Percentiles rank a stretch among this genome's conserved stretches.
These are phyloP conservation scores for Exophiala alcalophila DNA, from an alignment of 2,329 filamentous ascomycete genomes.

Conservation along the genomic window DNA sequence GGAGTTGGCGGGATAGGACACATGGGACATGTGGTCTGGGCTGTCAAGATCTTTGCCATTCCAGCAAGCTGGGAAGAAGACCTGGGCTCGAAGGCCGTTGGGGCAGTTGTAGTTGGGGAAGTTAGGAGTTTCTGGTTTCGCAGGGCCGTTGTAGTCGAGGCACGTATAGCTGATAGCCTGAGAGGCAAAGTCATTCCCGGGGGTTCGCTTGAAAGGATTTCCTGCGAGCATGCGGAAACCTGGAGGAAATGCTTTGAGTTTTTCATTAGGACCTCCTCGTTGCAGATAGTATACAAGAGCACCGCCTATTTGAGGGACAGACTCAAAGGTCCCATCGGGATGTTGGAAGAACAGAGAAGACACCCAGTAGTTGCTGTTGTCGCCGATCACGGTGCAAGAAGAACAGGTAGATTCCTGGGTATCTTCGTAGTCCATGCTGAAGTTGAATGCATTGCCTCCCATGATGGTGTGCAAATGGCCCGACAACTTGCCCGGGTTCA, in stretches of 20 bases:
- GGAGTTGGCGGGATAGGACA: conserved; percentile 37
- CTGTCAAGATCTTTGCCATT: conserved; percentile 37
- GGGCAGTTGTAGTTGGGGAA: conserved; percentile 71
- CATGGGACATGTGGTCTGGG: conserved; percentile 36
- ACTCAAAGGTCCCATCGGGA: conserved; percentile 60
- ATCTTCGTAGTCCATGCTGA: conserved; percentile 44
- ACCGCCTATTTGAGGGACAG: conserved; percentile 58
- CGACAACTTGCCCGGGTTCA: conserved; percentile 58
- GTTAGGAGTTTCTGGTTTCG: conserved; percentile 49
- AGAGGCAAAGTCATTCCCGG: conserved; percentile 54
- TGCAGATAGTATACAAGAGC: conserved; percentile 59
- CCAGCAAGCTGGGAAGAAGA: conserved; percentile 42
- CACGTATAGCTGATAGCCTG: conserved; percentile 56
- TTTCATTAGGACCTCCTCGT: conserved; percentile 56
- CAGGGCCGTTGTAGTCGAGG: conserved; percentile 46
- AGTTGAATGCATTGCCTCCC: conserved; percentile 66
- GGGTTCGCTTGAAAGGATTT: conserved; percentile 56
- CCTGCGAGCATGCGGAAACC: conserved; percentile 71
- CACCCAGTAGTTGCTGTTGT: conserved; percentile 75
- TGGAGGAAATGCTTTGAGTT: conserved; percentile 66
- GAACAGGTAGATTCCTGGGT: conserved; percentile 62
- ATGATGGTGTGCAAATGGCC: conserved; percentile 68
- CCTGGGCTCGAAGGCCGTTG: conserved; percentile 42
- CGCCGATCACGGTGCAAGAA: conserved; percentile 65
- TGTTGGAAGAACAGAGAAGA: conserved; percentile 67